Conservation (phyloP, 306 rosid species). For the Lathyrus aphaca region DNA sequence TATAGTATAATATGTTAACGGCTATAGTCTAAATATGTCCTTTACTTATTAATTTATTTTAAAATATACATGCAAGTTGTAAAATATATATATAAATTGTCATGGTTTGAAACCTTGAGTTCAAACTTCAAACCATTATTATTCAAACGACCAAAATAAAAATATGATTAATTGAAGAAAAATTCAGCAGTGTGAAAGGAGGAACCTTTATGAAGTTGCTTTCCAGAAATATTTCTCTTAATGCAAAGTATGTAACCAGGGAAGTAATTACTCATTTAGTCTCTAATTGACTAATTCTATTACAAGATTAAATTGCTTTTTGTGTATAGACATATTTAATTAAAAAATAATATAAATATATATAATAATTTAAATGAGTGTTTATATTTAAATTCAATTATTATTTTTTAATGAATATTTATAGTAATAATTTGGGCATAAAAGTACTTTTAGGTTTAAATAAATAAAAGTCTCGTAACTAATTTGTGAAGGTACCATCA, state of each 20-base stretch:
- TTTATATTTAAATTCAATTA: too few relatives aligned
- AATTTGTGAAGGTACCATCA: too few relatives aligned
- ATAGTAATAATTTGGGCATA: too few relatives aligned
- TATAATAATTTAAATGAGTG: too few relatives aligned
- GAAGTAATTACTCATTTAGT: neutral
- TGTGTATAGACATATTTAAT: too few relatives aligned
- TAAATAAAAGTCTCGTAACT: too few relatives aligned
- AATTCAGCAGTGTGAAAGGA: neutral
- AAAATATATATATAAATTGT: neutral
- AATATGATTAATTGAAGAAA: neutral
- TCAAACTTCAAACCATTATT: conserved; percentile 4
- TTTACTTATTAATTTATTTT: neutral
- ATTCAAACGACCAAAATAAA: neutral
- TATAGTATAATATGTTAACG: neutral
- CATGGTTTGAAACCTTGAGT: neutral
- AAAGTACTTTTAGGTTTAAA: too few relatives aligned
- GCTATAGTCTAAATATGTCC: neutral
- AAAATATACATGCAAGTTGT: neutral
- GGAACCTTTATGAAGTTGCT: conserved; percentile 3
- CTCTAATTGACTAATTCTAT: too few relatives aligned
- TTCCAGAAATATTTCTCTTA: neutral
- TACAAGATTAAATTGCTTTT: too few relatives aligned
- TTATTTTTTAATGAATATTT: too few relatives aligned
- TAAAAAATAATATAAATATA: too few relatives aligned
- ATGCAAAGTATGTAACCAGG: neutral